Conservation (phyloP, 2,329 filamentous ascomycete genomes). For the Emmonsiellopsis sp. region DNA sequence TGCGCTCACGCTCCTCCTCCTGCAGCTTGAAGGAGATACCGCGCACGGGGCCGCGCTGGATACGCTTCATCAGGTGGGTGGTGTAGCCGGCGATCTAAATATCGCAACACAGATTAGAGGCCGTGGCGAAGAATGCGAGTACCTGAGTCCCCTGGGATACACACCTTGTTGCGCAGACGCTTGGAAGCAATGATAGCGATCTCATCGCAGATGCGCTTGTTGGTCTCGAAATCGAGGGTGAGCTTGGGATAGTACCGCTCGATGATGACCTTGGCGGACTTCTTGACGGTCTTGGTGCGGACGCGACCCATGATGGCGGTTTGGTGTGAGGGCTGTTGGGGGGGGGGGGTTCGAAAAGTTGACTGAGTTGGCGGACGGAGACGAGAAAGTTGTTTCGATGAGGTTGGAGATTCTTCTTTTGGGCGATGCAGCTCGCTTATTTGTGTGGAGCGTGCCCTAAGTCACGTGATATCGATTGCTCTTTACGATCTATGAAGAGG, state of each 20-base stretch:
- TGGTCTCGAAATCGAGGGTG: conserved; percentile 99
- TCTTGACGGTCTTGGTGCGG: conserved; percentile 58
- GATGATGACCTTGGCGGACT: conserved; percentile 98
- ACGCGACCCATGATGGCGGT: conserved; percentile 43
- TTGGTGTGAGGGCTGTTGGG: conserved; percentile 7
- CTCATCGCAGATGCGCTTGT: conserved; percentile 99
- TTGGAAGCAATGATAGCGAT: conserved; percentile 99
- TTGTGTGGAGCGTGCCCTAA: conserved; percentile 7
- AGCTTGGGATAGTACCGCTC: conserved; percentile 97
- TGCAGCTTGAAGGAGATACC: conserved; percentile 99
- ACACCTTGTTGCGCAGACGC: conserved; percentile 97
- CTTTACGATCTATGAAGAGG: no score
- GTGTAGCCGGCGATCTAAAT: conserved; percentile 91
- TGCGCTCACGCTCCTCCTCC: conserved; percentile 99
- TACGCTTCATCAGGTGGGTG: conserved; percentile 99
- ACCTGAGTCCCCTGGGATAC: conserved; percentile 7
- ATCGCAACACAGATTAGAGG: neutral
- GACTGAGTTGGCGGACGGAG: neutral
- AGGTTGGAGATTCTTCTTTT: neutral
- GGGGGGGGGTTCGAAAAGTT: conserved; percentile 40
- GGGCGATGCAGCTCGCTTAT: conserved; percentile 6
- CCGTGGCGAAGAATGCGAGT: no score
- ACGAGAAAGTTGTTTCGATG: neutral
- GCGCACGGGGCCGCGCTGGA: conserved; percentile 96
- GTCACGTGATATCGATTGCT: conserved; percentile 7